Evolutionary conservation across 192 early-diverging fungal genomes (phyloP).

Genomic region (Geranomyces variabilis): DNA sequence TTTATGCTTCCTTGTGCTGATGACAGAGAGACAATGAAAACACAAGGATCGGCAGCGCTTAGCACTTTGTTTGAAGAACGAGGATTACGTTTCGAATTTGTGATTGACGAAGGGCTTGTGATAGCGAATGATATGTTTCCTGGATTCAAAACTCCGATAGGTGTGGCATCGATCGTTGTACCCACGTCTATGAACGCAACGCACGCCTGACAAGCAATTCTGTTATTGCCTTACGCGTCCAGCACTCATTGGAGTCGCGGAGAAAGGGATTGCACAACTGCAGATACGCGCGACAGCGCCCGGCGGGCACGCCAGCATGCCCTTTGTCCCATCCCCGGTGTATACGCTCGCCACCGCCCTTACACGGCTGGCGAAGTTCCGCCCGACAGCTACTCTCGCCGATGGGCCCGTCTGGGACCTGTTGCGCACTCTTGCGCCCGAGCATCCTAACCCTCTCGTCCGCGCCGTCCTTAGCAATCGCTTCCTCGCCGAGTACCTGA

Average conservation of each 20-base stretch:
- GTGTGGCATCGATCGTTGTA: not conserved
- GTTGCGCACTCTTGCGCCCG: not conserved
- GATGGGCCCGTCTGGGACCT: constrained; percentile 21
- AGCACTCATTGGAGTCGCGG: constrained; percentile 44
- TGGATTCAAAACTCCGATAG: constrained; percentile 24
- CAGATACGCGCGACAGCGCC: constrained; percentile 25
- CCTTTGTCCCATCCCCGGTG: constrained; percentile 45
- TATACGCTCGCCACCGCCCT: constrained; percentile 41
- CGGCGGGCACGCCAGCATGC: constrained; percentile 53
- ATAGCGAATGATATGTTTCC: constrained; percentile 39
- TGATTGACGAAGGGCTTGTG: constrained; percentile 50
- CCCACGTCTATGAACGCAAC: too few relatives aligned
- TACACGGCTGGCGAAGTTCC: constrained; percentile 33
- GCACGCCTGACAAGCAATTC: too few relatives aligned
- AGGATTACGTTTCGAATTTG: constrained; percentile 36
- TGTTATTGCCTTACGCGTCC: too few relatives aligned
- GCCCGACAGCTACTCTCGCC: constrained; percentile 23
- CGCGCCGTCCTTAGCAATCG: constrained; percentile 5
- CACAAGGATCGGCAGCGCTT: not conserved
- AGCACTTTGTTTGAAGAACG: constrained; percentile 3
- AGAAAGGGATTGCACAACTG: constrained; percentile 48
- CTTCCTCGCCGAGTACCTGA: not conserved
- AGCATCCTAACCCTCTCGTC: constrained; percentile 17
- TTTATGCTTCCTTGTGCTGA: too few relatives aligned
- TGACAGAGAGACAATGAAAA: too few relatives aligned